Conservation (phyloP, 306 rosid species). For the Ormosia semicastrata region DNA sequence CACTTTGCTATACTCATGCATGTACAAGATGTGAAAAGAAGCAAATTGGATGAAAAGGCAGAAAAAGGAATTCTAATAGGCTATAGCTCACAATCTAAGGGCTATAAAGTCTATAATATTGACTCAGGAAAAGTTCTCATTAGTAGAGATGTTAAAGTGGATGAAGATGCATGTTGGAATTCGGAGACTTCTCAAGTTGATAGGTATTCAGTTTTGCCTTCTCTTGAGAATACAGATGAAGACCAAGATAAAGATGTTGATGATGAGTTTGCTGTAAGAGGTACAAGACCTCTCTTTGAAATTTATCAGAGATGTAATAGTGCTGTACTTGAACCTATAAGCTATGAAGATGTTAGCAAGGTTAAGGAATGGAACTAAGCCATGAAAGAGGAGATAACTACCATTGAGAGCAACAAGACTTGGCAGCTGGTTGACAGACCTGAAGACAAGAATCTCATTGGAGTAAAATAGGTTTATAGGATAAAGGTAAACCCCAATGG, state of each 20-base stretch:
- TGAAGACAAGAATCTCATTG: too few species aligned
- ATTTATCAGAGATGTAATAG: too few species aligned
- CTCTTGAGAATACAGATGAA: not conserved
- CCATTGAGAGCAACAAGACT: not conserved
- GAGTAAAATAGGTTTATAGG: too few species aligned
- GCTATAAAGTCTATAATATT: not conserved
- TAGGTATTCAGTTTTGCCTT: not conserved
- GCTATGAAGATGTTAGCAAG: not conserved
- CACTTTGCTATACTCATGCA: not conserved
- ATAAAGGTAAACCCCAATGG: not conserved
- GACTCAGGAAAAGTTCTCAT: not conserved
- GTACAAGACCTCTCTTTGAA: too few species aligned
- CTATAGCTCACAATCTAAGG: not conserved
- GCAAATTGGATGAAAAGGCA: not conserved
- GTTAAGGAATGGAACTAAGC: not conserved
- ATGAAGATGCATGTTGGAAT: not conserved
- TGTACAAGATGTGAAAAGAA: not conserved
- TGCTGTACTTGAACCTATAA: not conserved
- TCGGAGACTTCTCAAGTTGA: not conserved
- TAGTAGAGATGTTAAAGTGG: not conserved
- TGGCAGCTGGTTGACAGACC: not conserved
- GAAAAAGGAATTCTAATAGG: not conserved
- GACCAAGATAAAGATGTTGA: not conserved
- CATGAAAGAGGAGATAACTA: not conserved
- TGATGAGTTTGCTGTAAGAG: not conserved